A percentile compares a stretch with the other conserved stretches of the same genome.
Evolutionary conservation across 495 filamentous ascomycete species (phyloP).

Genomic region (Apodospora peruviana): DNA sequence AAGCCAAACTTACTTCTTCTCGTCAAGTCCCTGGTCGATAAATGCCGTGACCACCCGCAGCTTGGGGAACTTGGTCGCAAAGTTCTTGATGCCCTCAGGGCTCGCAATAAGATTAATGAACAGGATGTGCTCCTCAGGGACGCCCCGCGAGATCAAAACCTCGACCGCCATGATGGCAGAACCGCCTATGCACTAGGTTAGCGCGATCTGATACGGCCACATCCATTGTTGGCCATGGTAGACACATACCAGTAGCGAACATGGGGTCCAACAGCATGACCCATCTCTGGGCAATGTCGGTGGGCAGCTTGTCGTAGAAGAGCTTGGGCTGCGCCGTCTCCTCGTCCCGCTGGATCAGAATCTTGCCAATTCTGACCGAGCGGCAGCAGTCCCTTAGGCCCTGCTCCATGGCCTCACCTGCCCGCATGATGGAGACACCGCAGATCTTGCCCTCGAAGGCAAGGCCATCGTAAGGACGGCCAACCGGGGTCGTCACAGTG

Average conservation of each 20-base stretch:
- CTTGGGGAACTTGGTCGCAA: slow-evolving; percentile 88
- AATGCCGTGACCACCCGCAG: slow-evolving; percentile 94
- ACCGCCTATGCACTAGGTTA: slow-evolving; percentile 55
- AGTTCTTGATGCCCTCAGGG: slow-evolving; percentile 83
- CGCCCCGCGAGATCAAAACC: slow-evolving; percentile 78
- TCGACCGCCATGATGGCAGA: slow-evolving; percentile 96
- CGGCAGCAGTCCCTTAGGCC: slow-evolving; percentile 93
- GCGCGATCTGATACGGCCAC: not conserved
- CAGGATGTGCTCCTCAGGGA: slow-evolving; percentile 89
- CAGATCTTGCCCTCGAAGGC: slow-evolving; percentile 98
- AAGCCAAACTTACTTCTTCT: slow-evolving; percentile 75
- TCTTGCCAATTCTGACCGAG: slow-evolving; percentile 94
- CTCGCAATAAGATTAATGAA: slow-evolving; percentile 96
- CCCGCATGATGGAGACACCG: slow-evolving; percentile 96
- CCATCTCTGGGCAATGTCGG: slow-evolving; percentile 88
- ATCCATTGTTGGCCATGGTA: too few species aligned
- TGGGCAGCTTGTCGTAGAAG: slow-evolving; percentile 95
- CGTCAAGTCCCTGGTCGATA: slow-evolving; percentile 85
- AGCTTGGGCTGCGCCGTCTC: slow-evolving; percentile 86
- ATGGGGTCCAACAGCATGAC: slow-evolving; percentile 95
- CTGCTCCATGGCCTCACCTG: slow-evolving; percentile 98
- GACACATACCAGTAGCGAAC: slow-evolving; percentile 83
- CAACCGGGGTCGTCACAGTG: slow-evolving; percentile 84
- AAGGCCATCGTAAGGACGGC: slow-evolving; percentile 81
- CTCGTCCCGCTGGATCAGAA: slow-evolving; percentile 94